Evolutionary conservation across 108 stramenopile genomes (phyloP), one percentile per base, ranked within the genome.

Genomic region (Schizochytrium sp.): DNA sequence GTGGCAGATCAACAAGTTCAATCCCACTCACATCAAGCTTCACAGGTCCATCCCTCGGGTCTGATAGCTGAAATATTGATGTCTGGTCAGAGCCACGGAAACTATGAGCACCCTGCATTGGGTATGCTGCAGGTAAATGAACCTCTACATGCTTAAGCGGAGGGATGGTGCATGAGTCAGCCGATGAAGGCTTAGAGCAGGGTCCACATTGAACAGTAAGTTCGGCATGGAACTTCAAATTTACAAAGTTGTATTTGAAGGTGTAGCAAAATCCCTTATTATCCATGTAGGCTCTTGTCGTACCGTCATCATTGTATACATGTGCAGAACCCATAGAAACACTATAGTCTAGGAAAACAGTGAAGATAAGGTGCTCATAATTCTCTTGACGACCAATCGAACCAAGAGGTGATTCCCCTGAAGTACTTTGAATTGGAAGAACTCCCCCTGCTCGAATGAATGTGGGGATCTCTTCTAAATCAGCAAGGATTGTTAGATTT

Each of bases 381-480:
- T 17, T 17, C 13, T 58, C 13, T 17, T 58, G 57, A 17, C 57
- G 57, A 10, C 13, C 10, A 58, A 58, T 58, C 57, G 57, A 58
- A 17, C 57, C 57, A 17, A 58, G 57, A 10, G 17, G 13, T 58
- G 57, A 10, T 17, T 10, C 57, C 57, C 17, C 57, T 17, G 57
- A 10, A 17, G 17, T 17, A 15, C 57, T 10, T 17, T 58, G 40
- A n/a, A 4, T 72, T 28, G 88, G 88, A 38, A 91, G 28, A 13
- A 91, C 88, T 3, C 47, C 38, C 47, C 72, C 88, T 28, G 72
- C 72, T 8, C 47, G 28, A n/a, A 1, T 72, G 57, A 89, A 89
- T 3, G 28, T 72, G 19, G 90, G 90, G 38, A 89, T 56, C 49
- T 91, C 90, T 12, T 72, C 90, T 28, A 91, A 73, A 41, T 69